Percentiles rank a stretch among this genome's conserved stretches.
Evolutionary conservation across 1,284 basidiomycete species (phyloP).

Genomic region (Trametes polyzona): DNA sequence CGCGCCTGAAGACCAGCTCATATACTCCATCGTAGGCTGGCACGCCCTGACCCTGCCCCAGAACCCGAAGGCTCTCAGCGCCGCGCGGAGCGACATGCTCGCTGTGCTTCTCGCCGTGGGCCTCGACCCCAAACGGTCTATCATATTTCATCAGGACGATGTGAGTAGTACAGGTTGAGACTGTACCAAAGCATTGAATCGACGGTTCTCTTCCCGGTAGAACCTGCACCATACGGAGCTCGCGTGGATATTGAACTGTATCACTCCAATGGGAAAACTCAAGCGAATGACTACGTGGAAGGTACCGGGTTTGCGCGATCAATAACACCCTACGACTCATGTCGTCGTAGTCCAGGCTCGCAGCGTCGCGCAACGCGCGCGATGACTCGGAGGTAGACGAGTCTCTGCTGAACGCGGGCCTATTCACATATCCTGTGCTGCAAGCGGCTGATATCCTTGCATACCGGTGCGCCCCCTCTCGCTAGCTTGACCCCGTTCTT

Average conservation of each 20-base stretch:
- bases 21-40: slow-evolving; percentile 91
- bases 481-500: too few relatives aligned
- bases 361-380: slow-evolving; percentile 72
- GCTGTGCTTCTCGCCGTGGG: slow-evolving; percentile 87
- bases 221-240: slow-evolving; percentile 87
- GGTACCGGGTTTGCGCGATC: slow-evolving; percentile 42
- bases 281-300: slow-evolving; percentile 97
- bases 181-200: neutral
- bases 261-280: slow-evolving; percentile 83
- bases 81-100: slow-evolving; percentile 78
- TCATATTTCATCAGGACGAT: slow-evolving; percentile 89
- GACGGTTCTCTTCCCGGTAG: slow-evolving; percentile 40
- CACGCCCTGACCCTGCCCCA: slow-evolving; percentile 93
- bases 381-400: slow-evolving; percentile 82
- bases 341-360: slow-evolving; percentile 68
- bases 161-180: slow-evolving; percentile 45
- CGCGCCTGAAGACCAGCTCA: slow-evolving; percentile 60
- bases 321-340: neutral
- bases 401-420: slow-evolving; percentile 78
- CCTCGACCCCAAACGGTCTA: slow-evolving; percentile 76
- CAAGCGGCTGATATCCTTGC: slow-evolving; percentile 93
- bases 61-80: slow-evolving; percentile 65
- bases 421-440: slow-evolving; percentile 92
- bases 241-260: slow-evolving; percentile 90
- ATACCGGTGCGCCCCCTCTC: slow-evolving; percentile 83